phyloP scores from a whole-genome alignment of 805 yeast genomes.

The Saturnispora sekii region DNA sequence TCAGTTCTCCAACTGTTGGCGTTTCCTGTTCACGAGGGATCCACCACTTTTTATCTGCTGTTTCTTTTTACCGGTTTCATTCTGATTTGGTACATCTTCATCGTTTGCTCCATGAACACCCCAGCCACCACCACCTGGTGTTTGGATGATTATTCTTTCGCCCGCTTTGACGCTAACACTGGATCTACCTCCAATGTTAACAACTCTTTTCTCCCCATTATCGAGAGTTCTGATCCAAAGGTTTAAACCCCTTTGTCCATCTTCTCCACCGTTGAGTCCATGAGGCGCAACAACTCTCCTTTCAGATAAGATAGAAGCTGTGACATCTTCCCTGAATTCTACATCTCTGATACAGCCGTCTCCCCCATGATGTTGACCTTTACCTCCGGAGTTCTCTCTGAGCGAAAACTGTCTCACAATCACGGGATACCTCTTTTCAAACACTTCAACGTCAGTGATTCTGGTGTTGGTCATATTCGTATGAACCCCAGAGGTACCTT shows the following conservation, averaged over 20 bases:
- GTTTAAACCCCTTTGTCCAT: constrained; percentile 67
- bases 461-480: constrained; percentile 92
- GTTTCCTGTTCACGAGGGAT: constrained; percentile 23
- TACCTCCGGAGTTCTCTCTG: constrained; percentile 71
- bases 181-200: constrained; percentile 64
- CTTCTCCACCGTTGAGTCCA: constrained; percentile 76
- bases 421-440: constrained; percentile 84
- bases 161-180: constrained; percentile 49
- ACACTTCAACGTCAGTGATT: constrained; percentile 83
- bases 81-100: constrained; percentile 6
- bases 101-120: constrained; percentile 28
- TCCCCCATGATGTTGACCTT: constrained; percentile 67
- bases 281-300: constrained; percentile 79
- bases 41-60: constrained; percentile 18
- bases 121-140: constrained; percentile 87
- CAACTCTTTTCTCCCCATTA: constrained; percentile 26
- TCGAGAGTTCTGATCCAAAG: constrained; percentile 32
- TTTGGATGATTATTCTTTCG: constrained; percentile 54
- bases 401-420: constrained; percentile 62
- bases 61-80: not conserved
- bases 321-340: constrained; percentile 63
- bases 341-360: constrained; percentile 80
- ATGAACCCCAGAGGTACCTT: constrained; percentile 85
- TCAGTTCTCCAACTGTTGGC: constrained; percentile 25
- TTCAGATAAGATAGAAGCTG: constrained; percentile 77